Evolutionary conservation across 164 flowering plant species (phyloP), one percentile per base, ranked within the genome.

Genomic region (Amborella trichopoda): DNA sequence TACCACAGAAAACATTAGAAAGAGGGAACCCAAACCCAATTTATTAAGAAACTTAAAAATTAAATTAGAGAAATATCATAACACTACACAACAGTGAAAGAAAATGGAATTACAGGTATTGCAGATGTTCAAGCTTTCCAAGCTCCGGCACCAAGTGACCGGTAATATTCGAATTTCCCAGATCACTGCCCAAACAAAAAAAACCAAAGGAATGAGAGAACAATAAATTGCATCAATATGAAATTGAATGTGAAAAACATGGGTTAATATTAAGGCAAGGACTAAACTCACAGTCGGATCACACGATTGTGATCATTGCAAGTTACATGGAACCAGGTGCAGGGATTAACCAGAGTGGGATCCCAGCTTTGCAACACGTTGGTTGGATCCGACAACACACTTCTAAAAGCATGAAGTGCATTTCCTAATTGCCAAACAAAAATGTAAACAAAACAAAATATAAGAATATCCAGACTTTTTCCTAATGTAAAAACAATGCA

Each of bases 321-420:
- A 32, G 87, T 86, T 50, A 86, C 80, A 71, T 86, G 95, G 46
- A 83, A 83, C 93, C 95, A 86, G 26, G 91, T 85, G 62, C 95
- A 85, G 48, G 95, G 84, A 56, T 83, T 78, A 36, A 86, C 95
- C 36, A 86, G 75, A n/a, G 88, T 74, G 1, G 93, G 89, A 66
- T 86, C 89, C 95, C 95, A 86, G 63, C 93, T 86, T 66, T 80
- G 84, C 24, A 86, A 55, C 52, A 83, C 89, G 58, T 80, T 75
- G 6, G 42, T 71, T 17, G 89, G 93, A 64, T 86, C 95, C 3
- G 73, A 56, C 2, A 86, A 72, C 48, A 64, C 73, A 48, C 46
- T 71, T 55, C 81, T 78, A 51, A 86, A 46, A 43, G 75, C 69
- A 65, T 72, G 73, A 33, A 86, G 59, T 49, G 84, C 89, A 53